Conservation (phyloP, 2,329 filamentous ascomycete genomes). For the Aureobasidium sp. region DNA sequence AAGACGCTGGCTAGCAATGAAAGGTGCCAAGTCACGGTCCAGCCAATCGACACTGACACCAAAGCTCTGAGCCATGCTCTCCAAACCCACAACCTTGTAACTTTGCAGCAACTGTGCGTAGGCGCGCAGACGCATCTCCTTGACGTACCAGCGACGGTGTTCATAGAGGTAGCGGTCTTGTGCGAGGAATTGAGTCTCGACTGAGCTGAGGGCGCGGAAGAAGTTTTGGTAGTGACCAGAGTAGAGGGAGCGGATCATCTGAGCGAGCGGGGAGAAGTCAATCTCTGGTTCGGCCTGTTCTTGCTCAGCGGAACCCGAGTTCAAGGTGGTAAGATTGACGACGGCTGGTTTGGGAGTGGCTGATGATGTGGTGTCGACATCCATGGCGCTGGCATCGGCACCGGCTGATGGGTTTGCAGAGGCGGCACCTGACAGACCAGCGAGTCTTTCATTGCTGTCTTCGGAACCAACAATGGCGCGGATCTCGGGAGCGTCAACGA, state of each 20-base stretch:
- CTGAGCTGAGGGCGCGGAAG: constrained; percentile 78
- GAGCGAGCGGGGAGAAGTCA: constrained; percentile 81
- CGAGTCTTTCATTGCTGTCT: constrained; percentile 76
- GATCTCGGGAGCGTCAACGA: constrained; percentile 96
- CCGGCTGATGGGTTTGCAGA: constrained; percentile 70
- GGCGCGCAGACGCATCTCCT: constrained; percentile 92
- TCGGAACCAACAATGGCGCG: constrained; percentile 76
- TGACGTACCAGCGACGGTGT: constrained; percentile 94
- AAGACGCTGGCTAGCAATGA: constrained; percentile 93
- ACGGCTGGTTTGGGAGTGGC: constrained; percentile 50
- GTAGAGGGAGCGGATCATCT: constrained; percentile 86
- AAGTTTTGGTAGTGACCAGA: constrained; percentile 89
- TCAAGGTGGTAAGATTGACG: constrained; percentile 82
- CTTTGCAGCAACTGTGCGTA: constrained; percentile 97
- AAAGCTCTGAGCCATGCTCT: constrained; percentile 96
- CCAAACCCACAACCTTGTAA: constrained; percentile 92
- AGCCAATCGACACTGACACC: constrained; percentile 94
- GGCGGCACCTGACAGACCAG: constrained; percentile 69
- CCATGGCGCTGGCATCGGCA: constrained; percentile 56
- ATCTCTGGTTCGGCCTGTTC: constrained; percentile 72
- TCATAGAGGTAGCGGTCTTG: constrained; percentile 93
- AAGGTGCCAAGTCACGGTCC: constrained; percentile 86
- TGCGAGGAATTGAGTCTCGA: constrained; percentile 89
- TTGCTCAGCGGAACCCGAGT: constrained; percentile 54
- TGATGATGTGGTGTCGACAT: constrained; percentile 30